These are phyloP conservation scores for Blastobotrys attinorum DNA, from an alignment of 805 yeast species.

Conservation along the genomic window DNA sequence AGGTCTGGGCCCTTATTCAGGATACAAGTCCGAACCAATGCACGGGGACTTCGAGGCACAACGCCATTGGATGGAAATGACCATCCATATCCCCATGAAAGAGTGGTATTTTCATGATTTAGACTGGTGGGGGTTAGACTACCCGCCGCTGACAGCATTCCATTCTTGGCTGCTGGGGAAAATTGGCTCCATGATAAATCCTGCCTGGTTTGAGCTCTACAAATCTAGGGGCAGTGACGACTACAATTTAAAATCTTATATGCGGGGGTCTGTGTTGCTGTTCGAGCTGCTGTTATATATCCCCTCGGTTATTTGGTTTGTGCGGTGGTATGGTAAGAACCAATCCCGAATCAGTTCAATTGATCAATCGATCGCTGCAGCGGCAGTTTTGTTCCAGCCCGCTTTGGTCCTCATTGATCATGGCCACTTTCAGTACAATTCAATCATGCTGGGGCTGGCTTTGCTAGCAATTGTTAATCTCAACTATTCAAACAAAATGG, in stretches of 20 bases:
- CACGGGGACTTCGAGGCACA: conserved; percentile 97
- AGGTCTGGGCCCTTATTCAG: conserved; percentile 85
- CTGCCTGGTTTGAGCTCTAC: conserved; percentile 68
- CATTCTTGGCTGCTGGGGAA: conserved; percentile 76
- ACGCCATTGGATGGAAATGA: conserved; percentile 95
- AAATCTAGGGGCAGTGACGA: conserved; percentile 70
- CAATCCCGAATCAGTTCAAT: conserved; percentile 45
- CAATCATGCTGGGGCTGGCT: conserved; percentile 87
- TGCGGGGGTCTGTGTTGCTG: conserved; percentile 71
- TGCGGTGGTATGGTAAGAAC: conserved; percentile 61
- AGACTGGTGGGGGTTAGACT: conserved; percentile 93
- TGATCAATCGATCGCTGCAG: conserved; percentile 68
- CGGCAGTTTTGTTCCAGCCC: conserved; percentile 80
- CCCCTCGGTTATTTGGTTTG: conserved; percentile 70
- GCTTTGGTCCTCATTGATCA: conserved; percentile 79
- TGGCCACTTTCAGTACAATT: conserved; percentile 94
- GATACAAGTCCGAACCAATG: conserved; percentile 63
- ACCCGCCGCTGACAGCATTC: conserved; percentile 94
- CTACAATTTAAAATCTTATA: conserved; percentile 61
- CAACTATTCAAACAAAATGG: conserved; percentile 50
- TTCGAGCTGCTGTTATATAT: conserved; percentile 70
- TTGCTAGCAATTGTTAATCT: conserved; percentile 60
- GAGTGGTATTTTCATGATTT: conserved; percentile 88
- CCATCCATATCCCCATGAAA: conserved; percentile 60
- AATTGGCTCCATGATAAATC: conserved; percentile 56